Evolutionary conservation across 495 filamentous ascomycete species (phyloP).

Genomic region (Neurospora tetraspora): DNA sequence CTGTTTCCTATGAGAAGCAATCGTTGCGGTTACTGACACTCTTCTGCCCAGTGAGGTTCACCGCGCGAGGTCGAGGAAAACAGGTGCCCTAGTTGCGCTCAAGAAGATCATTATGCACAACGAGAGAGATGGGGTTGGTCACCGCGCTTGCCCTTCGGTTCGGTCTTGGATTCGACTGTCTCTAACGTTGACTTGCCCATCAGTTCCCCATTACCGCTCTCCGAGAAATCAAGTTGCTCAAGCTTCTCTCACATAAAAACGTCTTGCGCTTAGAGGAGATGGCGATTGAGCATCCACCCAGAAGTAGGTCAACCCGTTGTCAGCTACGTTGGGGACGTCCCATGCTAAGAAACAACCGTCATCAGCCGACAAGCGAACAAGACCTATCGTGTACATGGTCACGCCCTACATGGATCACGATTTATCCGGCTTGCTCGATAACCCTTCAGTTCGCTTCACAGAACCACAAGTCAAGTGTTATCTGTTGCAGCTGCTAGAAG

Average conservation of each 20-base stretch:
- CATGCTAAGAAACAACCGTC: conserved; percentile 5
- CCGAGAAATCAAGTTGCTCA: conserved; percentile 90
- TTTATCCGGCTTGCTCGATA: conserved; percentile 89
- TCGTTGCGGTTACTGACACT: conserved; percentile 6
- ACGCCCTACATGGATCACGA: conserved; percentile 99
- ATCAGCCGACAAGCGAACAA: conserved; percentile 63
- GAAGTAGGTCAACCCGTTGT: conserved; percentile 33
- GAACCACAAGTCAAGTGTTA: conserved; percentile 96
- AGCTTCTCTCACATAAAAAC: conserved; percentile 84
- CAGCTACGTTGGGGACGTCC: neutral
- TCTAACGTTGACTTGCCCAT: conserved; percentile 4
- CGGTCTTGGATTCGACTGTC: neutral
- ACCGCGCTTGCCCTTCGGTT: neutral
- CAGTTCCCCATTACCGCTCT: conserved; percentile 70
- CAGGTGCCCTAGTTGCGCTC: conserved; percentile 64
- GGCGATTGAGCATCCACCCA: conserved; percentile 71
- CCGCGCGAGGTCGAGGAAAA: conserved; percentile 69
- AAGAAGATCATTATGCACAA: conserved; percentile 94
- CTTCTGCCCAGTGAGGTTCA: conserved; percentile 66
- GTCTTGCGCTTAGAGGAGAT: conserved; percentile 86
- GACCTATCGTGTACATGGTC: conserved; percentile 94
- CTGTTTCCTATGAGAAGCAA: neutral
- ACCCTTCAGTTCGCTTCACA: conserved; percentile 76
- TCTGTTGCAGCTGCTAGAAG: conserved; percentile 86
- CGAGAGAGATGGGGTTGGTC: conserved; percentile 67